These are phyloP conservation scores for Annona squamosa DNA, from an alignment of 164 flowering plant species.

Conservation along the genomic window DNA sequence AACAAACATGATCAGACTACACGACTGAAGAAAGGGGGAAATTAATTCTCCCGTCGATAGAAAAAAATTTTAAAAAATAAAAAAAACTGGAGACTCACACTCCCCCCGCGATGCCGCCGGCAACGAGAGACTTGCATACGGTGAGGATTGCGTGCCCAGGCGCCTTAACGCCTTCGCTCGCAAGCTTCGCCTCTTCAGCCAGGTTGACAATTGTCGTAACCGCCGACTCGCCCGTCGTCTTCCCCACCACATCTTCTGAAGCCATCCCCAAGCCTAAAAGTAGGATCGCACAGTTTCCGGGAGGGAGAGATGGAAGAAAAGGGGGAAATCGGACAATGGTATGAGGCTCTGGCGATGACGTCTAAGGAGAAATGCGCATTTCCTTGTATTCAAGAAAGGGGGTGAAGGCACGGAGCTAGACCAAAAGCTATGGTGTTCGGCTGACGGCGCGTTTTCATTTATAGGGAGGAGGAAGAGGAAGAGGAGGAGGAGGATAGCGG, in stretches of 20 bases:
- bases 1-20: not conserved
- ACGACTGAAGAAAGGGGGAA: not conserved
- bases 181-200: slow-evolving; percentile 90
- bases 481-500: too few species aligned
- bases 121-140: slow-evolving; percentile 79
- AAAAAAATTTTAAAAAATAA: not conserved
- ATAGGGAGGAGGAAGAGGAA: not conserved
- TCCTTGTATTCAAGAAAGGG: not conserved
- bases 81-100: slow-evolving; percentile 45
- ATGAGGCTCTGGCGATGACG: not conserved
- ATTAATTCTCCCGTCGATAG: not conserved
- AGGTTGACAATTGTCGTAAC: slow-evolving; percentile 79
- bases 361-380: slow-evolving; percentile 9
- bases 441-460: slow-evolving; percentile 2
- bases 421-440: not conserved
- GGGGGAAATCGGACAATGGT: not conserved
- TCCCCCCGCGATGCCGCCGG: slow-evolving; percentile 96
- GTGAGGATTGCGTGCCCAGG: slow-evolving; percentile 52
- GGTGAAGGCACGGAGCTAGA: not conserved
- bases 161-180: slow-evolving; percentile 75
- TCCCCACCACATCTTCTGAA: slow-evolving; percentile 55
- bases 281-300: not conserved
- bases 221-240: slow-evolving; percentile 61
- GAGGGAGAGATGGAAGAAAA: not conserved
- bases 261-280: slow-evolving; percentile 36